A percentile compares a stretch with the other conserved stretches of the same genome.
Evolutionary conservation across 345 rosid species (phyloP).

Genomic region (Turritis glabra): DNA sequence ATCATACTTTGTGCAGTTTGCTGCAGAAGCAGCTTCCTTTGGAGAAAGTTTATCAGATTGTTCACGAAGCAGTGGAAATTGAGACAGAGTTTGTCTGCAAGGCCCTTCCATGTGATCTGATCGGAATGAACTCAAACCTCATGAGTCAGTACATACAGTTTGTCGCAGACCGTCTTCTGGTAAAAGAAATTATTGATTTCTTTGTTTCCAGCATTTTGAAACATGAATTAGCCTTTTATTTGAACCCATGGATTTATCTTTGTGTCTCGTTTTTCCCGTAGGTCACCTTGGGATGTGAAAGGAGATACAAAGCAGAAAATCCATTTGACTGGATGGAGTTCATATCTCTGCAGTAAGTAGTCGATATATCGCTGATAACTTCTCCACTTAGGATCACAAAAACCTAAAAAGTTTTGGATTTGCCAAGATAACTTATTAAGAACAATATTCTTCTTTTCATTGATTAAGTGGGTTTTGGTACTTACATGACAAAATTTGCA

Average conservation of each 20-base stretch:
- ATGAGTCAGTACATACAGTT: constrained; percentile 95
- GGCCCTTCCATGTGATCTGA: constrained; percentile 86
- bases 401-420: too few species aligned
- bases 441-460: not conserved
- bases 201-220: not conserved
- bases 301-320: constrained; percentile 67
- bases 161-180: constrained; percentile 90
- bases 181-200: constrained; percentile 27
- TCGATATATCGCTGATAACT: not conserved
- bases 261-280: constrained; percentile 37
- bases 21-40: constrained; percentile 56
- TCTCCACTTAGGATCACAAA: not conserved
- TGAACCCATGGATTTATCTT: not conserved
- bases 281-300: constrained; percentile 70
- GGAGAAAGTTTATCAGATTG: constrained; percentile 65
- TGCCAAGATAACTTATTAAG: not conserved
- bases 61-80: constrained; percentile 82
- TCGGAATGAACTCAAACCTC: constrained; percentile 83
- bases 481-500: constrained; percentile 37
- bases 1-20: constrained; percentile 49
- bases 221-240: not conserved
- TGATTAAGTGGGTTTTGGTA: constrained; percentile 21
- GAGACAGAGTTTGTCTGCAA: constrained; percentile 88
- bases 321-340: constrained; percentile 99
- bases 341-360: constrained; percentile 87